phyloP scores from a whole-genome alignment of 257 asterid species.

The Nyctanthes arbortristis region DNA sequence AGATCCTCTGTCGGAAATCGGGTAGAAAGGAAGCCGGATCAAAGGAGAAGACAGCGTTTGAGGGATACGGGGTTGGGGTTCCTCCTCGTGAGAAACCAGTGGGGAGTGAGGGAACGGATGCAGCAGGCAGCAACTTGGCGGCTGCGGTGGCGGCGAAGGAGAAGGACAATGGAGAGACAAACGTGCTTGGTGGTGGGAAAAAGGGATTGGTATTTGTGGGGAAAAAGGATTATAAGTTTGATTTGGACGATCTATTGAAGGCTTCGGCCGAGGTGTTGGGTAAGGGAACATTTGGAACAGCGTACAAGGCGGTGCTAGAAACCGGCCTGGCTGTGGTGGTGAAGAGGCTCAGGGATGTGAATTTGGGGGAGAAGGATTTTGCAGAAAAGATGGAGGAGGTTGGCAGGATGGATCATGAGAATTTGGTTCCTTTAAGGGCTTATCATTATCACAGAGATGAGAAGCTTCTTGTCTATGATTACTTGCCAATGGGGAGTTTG shows the following conservation, averaged over 20 bases:
- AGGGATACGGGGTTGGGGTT: constrained; percentile 44
- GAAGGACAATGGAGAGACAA: constrained; percentile 37
- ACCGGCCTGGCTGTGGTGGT: not conserved
- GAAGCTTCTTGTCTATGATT: constrained; percentile 18
- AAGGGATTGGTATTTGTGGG: constrained; percentile 1
- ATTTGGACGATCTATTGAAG: constrained; percentile 3
- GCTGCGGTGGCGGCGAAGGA: constrained; percentile 45
- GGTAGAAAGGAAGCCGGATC: constrained; percentile 38
- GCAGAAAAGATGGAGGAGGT: not conserved
- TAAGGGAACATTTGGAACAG: constrained; percentile 1
- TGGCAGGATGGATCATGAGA: constrained; percentile 13
- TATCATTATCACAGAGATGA: constrained; percentile 13
- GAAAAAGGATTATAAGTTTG: not conserved
- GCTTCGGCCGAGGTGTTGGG: constrained; percentile 7
- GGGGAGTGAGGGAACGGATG: constrained; percentile 34
- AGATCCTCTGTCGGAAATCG: constrained; percentile 46
- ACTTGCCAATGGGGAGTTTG: constrained; percentile 11
- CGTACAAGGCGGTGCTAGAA: not conserved
- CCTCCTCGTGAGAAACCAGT: constrained; percentile 43
- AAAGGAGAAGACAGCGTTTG: constrained; percentile 32
- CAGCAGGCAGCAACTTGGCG: constrained; percentile 40
- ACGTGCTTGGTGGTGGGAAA: constrained; percentile 22
- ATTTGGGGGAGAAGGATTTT: not conserved
- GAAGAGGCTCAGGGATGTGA: constrained; percentile 3
- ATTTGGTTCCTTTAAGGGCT: constrained; percentile 19